A percentile compares a stretch with the other conserved stretches of the same genome.
Evolutionary conservation across 176 grass and related monocot species (phyloP).

Genomic region (Neostapfia colusana): DNA sequence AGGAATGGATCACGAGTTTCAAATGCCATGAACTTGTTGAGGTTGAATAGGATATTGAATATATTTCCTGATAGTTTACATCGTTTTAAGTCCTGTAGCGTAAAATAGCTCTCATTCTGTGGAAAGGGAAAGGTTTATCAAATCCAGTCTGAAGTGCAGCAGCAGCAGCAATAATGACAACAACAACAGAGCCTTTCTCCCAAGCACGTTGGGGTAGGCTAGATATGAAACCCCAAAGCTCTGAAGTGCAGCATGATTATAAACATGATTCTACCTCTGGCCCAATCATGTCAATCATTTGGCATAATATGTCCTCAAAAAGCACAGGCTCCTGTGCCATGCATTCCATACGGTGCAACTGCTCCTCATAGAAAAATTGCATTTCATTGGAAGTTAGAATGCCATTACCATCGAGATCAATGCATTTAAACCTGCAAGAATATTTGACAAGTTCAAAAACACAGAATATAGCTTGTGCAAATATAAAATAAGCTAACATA

Average conservation of each 20-base stretch:
- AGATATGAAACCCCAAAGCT: too few species aligned
- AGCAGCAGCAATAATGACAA: too few species aligned
- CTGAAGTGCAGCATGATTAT: constrained; percentile 19
- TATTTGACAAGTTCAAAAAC: constrained; percentile 26
- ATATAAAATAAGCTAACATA: neutral
- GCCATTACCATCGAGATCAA: constrained; percentile 98
- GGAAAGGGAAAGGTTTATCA: constrained; percentile 46
- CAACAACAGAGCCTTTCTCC: too few species aligned
- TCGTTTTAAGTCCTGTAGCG: constrained; percentile 71
- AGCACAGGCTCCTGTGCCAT: constrained; percentile 98
- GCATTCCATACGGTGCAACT: constrained; percentile 98
- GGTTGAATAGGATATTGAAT: constrained; percentile 99
- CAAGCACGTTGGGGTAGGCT: too few species aligned
- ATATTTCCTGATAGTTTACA: constrained; percentile 99
- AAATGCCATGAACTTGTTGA: constrained; percentile 99
- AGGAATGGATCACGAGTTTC: constrained; percentile 98
- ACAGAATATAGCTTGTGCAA: neutral
- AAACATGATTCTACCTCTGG: constrained; percentile 71
- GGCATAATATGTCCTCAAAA: constrained; percentile 98
- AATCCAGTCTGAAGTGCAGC: neutral
- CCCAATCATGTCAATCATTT: constrained; percentile 99
- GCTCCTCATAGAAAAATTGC: constrained; percentile 99
- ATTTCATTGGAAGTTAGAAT: constrained; percentile 88
- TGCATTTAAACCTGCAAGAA: constrained; percentile 93
- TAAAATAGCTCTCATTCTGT: constrained; percentile 89